Conservation (phyloP, 805 yeast genomes). For the Metschnikowia peoriensis region DNA sequence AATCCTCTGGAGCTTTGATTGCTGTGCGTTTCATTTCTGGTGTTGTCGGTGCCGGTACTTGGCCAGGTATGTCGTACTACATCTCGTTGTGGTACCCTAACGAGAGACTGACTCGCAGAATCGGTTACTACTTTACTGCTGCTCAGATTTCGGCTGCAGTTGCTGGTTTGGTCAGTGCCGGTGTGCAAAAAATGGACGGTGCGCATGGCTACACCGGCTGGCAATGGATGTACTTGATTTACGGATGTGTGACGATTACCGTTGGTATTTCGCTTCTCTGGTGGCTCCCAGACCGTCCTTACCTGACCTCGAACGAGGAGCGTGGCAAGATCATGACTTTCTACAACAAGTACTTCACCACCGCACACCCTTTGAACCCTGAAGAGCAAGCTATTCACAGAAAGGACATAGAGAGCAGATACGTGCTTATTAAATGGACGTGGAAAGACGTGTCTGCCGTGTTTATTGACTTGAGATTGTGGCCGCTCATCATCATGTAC, state of each 20-base stretch:
- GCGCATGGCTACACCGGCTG: slow-evolving; percentile 70
- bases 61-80: slow-evolving; percentile 90
- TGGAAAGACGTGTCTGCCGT: slow-evolving; percentile 55
- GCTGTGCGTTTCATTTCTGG: slow-evolving; percentile 75
- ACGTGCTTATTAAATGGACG: slow-evolving; percentile 51
- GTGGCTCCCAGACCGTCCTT: slow-evolving; percentile 87
- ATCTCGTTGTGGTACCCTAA: slow-evolving; percentile 83
- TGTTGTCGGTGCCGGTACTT: slow-evolving; percentile 77
- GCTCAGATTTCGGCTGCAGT: slow-evolving; percentile 91
- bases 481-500: slow-evolving; percentile 85
- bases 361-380: slow-evolving; percentile 49
- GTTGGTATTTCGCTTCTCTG: slow-evolving; percentile 65
- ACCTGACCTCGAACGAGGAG: slow-evolving; percentile 13
- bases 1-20: slow-evolving; percentile 56
- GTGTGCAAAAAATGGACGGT: slow-evolving; percentile 81
- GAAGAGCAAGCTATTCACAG: slow-evolving; percentile 57
- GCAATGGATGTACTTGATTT: slow-evolving; percentile 82
- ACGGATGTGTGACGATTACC: slow-evolving; percentile 65
- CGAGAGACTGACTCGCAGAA: slow-evolving; percentile 69
- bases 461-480: slow-evolving; percentile 60
- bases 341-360: slow-evolving; percentile 28
- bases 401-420: slow-evolving; percentile 56
- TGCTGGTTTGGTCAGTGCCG: slow-evolving; percentile 84
- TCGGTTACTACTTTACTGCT: slow-evolving; percentile 88
- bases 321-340: slow-evolving; percentile 17